phyloP scores from a whole-genome alignment of 1,139 yeast species.

The Suhomyces bolitotheri region DNA sequence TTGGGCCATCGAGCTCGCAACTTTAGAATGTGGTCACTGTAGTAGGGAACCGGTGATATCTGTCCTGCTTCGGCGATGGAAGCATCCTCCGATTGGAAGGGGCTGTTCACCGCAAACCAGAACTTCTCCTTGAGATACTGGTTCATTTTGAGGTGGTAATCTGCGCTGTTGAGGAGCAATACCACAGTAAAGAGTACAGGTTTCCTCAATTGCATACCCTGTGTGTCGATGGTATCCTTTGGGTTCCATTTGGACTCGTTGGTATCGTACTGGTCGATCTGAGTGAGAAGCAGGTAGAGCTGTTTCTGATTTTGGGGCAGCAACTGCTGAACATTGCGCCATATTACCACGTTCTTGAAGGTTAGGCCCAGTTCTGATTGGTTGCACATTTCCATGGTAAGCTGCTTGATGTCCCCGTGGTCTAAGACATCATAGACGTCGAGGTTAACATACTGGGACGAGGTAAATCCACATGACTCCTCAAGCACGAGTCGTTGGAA shows the following conservation, averaged over 20 bases:
- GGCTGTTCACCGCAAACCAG: constrained; percentile 32
- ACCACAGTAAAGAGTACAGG: constrained; percentile 30
- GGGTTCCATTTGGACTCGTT: constrained; percentile 18
- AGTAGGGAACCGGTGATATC: constrained; percentile 3
- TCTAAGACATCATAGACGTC: constrained; percentile 18
- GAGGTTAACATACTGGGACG: constrained; percentile 17
- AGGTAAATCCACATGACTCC: constrained; percentile 13
- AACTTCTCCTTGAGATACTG: constrained; percentile 40
- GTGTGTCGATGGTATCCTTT: constrained; percentile 13
- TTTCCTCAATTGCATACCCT: constrained; percentile 17
- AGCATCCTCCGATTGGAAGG: constrained; percentile 11
- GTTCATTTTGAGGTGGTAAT: constrained; percentile 21
- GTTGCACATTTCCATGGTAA: constrained; percentile 11
- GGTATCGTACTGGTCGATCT: constrained; percentile 34
- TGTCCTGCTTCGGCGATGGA: constrained; percentile 4
- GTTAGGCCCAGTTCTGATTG: constrained; percentile 6
- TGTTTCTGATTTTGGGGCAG: constrained; percentile 23
- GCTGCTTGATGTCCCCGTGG: constrained; percentile 7
- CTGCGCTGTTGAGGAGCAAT: constrained; percentile 23
- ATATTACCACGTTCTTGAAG: constrained; percentile 23
- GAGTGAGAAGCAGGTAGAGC: constrained; percentile 29
- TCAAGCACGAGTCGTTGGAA: constrained; percentile 7
- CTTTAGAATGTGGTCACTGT: constrained; percentile 4
- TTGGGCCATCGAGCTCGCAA: constrained; percentile 12
- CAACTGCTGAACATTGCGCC: constrained; percentile 28